phyloP scores from a whole-genome alignment of 805 yeast genomes.

The Blastobotrys peoriensis region DNA sequence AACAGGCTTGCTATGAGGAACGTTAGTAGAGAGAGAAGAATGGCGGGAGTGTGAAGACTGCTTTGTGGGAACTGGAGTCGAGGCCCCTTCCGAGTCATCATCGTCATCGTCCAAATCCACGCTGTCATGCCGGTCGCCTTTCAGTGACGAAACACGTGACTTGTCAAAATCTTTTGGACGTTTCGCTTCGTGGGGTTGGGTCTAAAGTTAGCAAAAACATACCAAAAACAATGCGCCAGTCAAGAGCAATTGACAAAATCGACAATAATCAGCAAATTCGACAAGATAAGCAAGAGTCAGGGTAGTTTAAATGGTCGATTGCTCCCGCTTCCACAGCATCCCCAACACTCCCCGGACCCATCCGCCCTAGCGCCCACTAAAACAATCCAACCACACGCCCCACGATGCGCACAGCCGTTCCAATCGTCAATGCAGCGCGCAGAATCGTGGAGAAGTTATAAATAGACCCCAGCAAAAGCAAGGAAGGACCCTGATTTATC shows the following conservation, averaged over 20 bases:
- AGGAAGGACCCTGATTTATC: background rate
- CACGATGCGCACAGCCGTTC: background rate
- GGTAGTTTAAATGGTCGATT: too few species aligned
- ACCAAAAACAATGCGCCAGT: too few species aligned
- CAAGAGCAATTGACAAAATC: too few species aligned
- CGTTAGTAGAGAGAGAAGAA: background rate
- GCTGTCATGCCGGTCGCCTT: conserved; percentile 7
- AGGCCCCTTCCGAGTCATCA: conserved; percentile 13
- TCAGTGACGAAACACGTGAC: background rate
- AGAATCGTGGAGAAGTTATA: background rate
- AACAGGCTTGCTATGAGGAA: background rate
- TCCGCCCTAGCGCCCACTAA: too few species aligned
- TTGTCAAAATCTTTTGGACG: conserved; percentile 22
- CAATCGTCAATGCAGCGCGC: background rate
- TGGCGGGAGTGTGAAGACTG: background rate
- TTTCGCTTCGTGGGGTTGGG: conserved; percentile 24
- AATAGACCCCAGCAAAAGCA: conserved; percentile 2
- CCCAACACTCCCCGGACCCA: too few species aligned
- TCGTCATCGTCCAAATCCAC: conserved; percentile 20
- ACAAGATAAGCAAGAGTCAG: too few species aligned
- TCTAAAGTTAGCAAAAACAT: conserved; percentile 12
- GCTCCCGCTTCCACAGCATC: too few species aligned
- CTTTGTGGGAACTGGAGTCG: background rate
- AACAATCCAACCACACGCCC: too few species aligned
- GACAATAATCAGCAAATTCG: too few species aligned